Evolutionary conservation across 2,329 filamentous ascomycete species (phyloP), one percentile per base, ranked within the genome.

Genomic region (Trichoderma simmonsii): DNA sequence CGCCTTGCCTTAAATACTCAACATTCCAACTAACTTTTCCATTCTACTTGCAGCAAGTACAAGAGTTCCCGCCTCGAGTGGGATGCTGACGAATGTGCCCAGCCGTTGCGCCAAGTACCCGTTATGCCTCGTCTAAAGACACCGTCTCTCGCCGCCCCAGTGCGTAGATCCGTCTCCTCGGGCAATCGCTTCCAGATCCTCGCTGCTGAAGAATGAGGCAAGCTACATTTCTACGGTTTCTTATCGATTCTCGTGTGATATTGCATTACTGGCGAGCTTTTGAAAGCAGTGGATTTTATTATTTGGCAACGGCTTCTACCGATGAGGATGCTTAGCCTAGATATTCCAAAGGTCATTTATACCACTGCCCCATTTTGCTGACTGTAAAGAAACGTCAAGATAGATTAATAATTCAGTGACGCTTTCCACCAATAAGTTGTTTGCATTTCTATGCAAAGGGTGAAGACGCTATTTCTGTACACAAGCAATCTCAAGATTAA

Each of bases 1-100:
- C n/a, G n/a, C n/a, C n/a, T n/a, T n/a, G n/a, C n/a, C n/a, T n/a
- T n/a, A n/a, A n/a, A n/a, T n/a, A n/a, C n/a, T n/a, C n/a, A n/a
- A n/a, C 39, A n/a, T 43, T n/a, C 39, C 15, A 43, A n/a, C 48
- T 24, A 54, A 54, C n/a, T 9, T 12, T 34, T 34, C 6, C 24
- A 18, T 57, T 54, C 48, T 7, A n/a, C 39, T n/a, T 60, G n/a
- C 21, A 73, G 87, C 15, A 86, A 86, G 34, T 97, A 96, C 83
- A 93, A 91, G 77, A 86, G 88, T 26, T 89, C 86, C 73, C 90
- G 86, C 73, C 91, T 97, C 75, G 89, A 91, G 15, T 95, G 90
- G 86, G 89, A 86, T 73, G 80, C 83, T 0, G 93, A 97, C 76
- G 92, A 95, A 75, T 97, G 93, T 77, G 87, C 88, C 48, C 85